These are phyloP conservation scores for Boehmeria nivea DNA, from an alignment of 306 rosid species.

Conservation along the genomic window DNA sequence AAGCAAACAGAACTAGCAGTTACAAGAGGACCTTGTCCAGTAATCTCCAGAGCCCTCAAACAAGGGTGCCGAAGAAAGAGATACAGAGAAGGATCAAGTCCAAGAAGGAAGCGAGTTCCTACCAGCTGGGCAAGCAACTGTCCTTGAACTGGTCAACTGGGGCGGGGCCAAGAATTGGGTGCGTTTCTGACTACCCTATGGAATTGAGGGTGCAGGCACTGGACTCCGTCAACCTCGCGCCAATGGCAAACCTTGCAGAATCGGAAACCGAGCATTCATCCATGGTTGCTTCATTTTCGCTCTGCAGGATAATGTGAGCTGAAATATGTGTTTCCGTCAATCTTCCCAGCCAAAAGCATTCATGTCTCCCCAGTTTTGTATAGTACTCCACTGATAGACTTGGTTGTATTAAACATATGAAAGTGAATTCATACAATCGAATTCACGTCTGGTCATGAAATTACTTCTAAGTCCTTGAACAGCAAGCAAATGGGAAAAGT, in stretches of 20 bases:
- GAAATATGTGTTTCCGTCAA: too few species aligned
- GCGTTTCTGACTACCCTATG: conserved; percentile 20
- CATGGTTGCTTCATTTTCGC: too few species aligned
- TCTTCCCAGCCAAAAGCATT: background rate
- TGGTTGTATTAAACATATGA: too few species aligned
- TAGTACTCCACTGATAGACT: too few species aligned
- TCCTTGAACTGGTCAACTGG: conserved; percentile 19
- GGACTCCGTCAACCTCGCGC: conserved; percentile 13
- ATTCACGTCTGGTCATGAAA: too few species aligned
- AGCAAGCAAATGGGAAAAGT: too few species aligned
- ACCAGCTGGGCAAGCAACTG: conserved; percentile 11
- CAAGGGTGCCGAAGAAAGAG: conserved; percentile 5
- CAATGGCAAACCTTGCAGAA: background rate
- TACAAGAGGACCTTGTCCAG: conserved; percentile 9
- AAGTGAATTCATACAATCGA: too few species aligned
- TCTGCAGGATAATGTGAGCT: conserved; percentile 23
- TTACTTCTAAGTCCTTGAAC: too few species aligned
- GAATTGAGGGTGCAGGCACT: conserved; percentile 21
- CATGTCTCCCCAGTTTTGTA: background rate
- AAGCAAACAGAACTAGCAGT: background rate
- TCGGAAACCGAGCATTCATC: too few species aligned
- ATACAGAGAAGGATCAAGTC: conserved; percentile 22
- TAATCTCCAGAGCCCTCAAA: conserved; percentile 3
- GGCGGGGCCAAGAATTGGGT: conserved; percentile 25
- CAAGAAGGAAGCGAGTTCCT: conserved; percentile 20